Evolutionary conservation across 371 early-diverging fungal genomes (phyloP), one percentile per base, ranked within the genome.

Genomic region (Synchytrium microbalum): DNA sequence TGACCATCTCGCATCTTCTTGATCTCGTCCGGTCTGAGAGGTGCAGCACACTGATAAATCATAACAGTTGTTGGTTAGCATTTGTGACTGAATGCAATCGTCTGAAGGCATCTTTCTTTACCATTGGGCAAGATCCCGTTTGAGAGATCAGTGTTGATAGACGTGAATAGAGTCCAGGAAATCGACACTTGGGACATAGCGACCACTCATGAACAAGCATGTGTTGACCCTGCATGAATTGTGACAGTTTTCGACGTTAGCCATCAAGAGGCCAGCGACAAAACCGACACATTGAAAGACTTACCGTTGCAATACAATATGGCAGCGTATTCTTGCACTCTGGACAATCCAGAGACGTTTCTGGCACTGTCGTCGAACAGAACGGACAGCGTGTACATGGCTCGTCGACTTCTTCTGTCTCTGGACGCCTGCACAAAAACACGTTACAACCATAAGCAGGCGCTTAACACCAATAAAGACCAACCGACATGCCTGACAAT

Each of bases 281-380:
- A 54, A 25, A 60, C 5, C 23, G 19, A 0, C 32, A 1, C n/a
- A 1, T 23, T 10, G 24, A 27, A 29, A 19, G 1, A 28, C 65
- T 56, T 63, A 78, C 82, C 46, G 82, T 71, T 13, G 78, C 83
- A 54, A 82, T 77, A 66, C 82, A 82, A 57, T 78, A 82, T 16
- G 81, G 82, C 0, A 80, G 10, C 30, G 72, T 74, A 64, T 78
- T 81, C 62, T 78, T 72, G 73, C 82, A 82, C 31, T 76, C 72
- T 25, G 46, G 54, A 67, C 82, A 82, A 56, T 81, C 82, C 46
- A 81, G 59, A 1, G 59, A 52, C 2, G 75, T 75, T 29, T 80
- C 77, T 2, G 72, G 54, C 10, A 82, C 54, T 31, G 51, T 32
- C 26, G 67, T 60, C 13, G 31, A 53, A 67, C 82, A 81, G 67